Percentiles rank a stretch among this genome's conserved stretches.
Evolutionary conservation across 2,329 filamentous ascomycete genomes (phyloP).

Genomic region (Sarocladium kiliense): DNA sequence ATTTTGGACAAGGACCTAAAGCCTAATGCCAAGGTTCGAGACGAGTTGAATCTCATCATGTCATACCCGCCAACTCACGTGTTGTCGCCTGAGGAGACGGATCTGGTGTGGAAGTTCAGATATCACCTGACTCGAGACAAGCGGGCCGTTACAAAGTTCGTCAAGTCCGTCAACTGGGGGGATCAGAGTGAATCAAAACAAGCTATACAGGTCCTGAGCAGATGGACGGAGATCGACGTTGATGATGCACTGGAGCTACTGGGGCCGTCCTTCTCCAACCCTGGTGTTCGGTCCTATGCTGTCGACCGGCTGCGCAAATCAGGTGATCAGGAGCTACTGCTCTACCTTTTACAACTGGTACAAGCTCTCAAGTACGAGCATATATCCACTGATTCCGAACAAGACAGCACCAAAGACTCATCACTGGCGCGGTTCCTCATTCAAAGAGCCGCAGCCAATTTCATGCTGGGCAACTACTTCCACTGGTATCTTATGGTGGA

Average conservation of each 20-base stretch:
- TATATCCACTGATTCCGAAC: conserved; percentile 51
- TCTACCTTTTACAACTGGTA: conserved; percentile 90
- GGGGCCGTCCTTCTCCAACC: conserved; percentile 86
- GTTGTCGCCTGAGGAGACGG: conserved; percentile 85
- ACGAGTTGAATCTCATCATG: conserved; percentile 88
- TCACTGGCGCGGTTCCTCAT: conserved; percentile 89
- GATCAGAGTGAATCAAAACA: conserved; percentile 81
- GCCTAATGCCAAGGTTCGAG: conserved; percentile 90
- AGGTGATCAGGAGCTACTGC: conserved; percentile 82
- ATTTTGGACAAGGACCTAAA: conserved; percentile 92
- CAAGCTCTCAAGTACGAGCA: conserved; percentile 94
- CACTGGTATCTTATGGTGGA: conserved; percentile 99
- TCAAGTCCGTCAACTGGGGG: conserved; percentile 95
- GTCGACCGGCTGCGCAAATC: conserved; percentile 88
- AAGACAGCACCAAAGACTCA: conserved; percentile 65
- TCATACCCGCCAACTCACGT: conserved; percentile 89
- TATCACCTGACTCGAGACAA: conserved; percentile 94
- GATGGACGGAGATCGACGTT: conserved; percentile 95
- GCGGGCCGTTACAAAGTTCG: conserved; percentile 87
- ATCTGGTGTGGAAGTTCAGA: conserved; percentile 94
- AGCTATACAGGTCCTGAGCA: conserved; percentile 81
- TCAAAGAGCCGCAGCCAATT: conserved; percentile 78
- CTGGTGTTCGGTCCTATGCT: conserved; percentile 83
- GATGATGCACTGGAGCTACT: conserved; percentile 94
- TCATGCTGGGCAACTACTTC: conserved; percentile 88